These are phyloP conservation scores for Panicum hallii DNA, from an alignment of 202 grass and related monocot species.

Conservation along the genomic window DNA sequence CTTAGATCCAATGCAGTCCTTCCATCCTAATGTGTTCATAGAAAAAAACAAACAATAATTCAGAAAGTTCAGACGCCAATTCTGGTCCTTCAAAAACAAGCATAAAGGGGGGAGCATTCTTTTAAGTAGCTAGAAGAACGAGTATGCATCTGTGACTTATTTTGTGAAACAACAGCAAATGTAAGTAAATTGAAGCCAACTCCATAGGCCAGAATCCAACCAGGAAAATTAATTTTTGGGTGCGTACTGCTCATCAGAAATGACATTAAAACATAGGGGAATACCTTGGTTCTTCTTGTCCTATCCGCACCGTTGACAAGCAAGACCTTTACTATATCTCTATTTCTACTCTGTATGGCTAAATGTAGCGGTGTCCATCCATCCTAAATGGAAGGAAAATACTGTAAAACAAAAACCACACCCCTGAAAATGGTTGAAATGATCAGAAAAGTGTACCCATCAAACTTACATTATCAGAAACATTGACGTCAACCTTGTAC, in stretches of 20 bases:
- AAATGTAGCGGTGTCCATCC: conserved; percentile 88
- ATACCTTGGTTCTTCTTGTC: conserved; percentile 82
- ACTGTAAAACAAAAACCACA: conserved; percentile 17
- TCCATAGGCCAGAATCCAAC: neutral
- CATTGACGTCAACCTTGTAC: conserved; percentile 86
- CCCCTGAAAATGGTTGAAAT: conserved; percentile 10
- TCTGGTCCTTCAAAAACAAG: neutral
- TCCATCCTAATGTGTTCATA: conserved; percentile 64
- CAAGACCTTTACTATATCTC: conserved; percentile 82
- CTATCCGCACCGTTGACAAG: conserved; percentile 88
- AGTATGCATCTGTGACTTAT: neutral
- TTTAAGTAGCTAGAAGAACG: too few relatives aligned
- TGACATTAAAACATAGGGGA: neutral
- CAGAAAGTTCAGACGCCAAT: neutral
- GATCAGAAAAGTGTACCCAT: conserved; percentile 27
- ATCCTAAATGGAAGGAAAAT: conserved; percentile 53
- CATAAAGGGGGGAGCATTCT: neutral
- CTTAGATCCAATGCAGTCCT: conserved; percentile 86
- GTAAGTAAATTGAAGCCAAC: neutral
- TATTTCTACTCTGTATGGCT: conserved; percentile 85
- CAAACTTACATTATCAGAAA: conserved; percentile 75
- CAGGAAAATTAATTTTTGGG: neutral
- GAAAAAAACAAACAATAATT: neutral
- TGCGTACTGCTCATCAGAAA: neutral
- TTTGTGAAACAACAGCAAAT: neutral